Percentiles rank a stretch among this genome's conserved stretches.
Conservation (phyloP, 148 eudicot genomes). For the Amaranthus cruentus region DNA sequence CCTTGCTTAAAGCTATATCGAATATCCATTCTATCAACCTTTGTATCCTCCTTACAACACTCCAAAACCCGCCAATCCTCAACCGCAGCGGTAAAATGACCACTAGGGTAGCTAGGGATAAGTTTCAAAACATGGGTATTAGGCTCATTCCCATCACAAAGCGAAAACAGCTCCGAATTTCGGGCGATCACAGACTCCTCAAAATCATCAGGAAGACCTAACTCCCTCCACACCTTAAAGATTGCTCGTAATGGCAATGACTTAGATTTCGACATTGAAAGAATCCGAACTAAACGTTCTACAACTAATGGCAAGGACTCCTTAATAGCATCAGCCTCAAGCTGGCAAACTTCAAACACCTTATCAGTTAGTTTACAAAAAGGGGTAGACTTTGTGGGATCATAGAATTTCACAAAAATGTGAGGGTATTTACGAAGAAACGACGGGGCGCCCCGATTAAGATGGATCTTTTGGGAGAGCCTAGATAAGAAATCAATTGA, state of each 20-base stretch:
- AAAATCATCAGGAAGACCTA: conserved; percentile 85
- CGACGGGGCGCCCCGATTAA: conserved; percentile 74
- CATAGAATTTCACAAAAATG: conserved; percentile 53
- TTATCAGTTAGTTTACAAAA: conserved; percentile 42
- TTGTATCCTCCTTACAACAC: conserved; percentile 63
- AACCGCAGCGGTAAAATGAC: conserved; percentile 46
- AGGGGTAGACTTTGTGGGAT: conserved; percentile 43
- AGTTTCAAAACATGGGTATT: conserved; percentile 76
- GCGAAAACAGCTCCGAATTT: conserved; percentile 51
- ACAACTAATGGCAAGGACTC: conserved; percentile 36
- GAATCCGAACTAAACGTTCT: conserved; percentile 54
- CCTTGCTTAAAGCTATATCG: conserved; percentile 70
- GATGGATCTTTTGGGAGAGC: conserved; percentile 73
- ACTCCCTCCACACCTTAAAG: conserved; percentile 81
- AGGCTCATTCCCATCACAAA: conserved; percentile 58
- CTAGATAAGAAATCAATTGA: conserved; percentile 70
- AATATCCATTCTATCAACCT: conserved; percentile 58
- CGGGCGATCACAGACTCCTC: conserved; percentile 70
- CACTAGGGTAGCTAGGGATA: conserved; percentile 28
- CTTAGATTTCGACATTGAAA: conserved; percentile 57
- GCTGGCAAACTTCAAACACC: conserved; percentile 33
- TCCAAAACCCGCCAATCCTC: conserved; percentile 82
- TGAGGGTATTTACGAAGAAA: conserved; percentile 77
- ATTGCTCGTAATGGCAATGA: conserved; percentile 72
- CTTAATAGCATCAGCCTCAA: conserved; percentile 47